phyloP scores from a whole-genome alignment of 2,329 filamentous ascomycete genomes.

The Colletotrichum plurivorum region DNA sequence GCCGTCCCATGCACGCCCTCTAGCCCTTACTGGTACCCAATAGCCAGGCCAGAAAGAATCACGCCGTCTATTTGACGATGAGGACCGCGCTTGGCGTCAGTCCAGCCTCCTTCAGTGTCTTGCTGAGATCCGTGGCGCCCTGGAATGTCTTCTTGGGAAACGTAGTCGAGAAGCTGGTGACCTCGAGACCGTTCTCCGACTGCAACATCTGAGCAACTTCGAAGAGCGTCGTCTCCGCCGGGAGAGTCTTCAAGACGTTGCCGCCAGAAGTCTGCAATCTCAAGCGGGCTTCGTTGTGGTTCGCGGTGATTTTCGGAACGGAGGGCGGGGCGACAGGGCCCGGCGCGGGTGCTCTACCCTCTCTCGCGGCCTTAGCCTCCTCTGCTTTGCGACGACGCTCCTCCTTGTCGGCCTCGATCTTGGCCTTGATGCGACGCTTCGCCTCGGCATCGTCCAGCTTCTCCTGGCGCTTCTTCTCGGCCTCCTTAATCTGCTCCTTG shows the following conservation, averaged over 20 bases:
- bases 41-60: background rate
- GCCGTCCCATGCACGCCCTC: slow-evolving; percentile 20
- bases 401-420: slow-evolving; percentile 95
- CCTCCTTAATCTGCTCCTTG: slow-evolving; percentile 94
- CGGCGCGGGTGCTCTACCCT: slow-evolving; percentile 73
- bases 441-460: slow-evolving; percentile 88
- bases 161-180: slow-evolving; percentile 85
- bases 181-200: slow-evolving; percentile 77
- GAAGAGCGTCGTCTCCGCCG: slow-evolving; percentile 91
- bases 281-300: slow-evolving; percentile 85
- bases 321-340: slow-evolving; percentile 62
- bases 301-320: slow-evolving; percentile 73
- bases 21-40: background rate
- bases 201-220: slow-evolving; percentile 86
- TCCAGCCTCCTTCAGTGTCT: slow-evolving; percentile 93
- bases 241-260: slow-evolving; percentile 88
- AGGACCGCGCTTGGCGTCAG: slow-evolving; percentile 92
- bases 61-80: slow-evolving; percentile 71
- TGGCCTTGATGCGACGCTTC: slow-evolving; percentile 90
- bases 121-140: slow-evolving; percentile 81
- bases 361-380: slow-evolving; percentile 86
- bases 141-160: slow-evolving; percentile 88
- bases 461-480: slow-evolving; percentile 87
- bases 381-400: slow-evolving; percentile 89
- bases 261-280: slow-evolving; percentile 83